phyloP scores from a whole-genome alignment of 2,329 filamentous ascomycete species.

The Dactylellina sp. region DNA sequence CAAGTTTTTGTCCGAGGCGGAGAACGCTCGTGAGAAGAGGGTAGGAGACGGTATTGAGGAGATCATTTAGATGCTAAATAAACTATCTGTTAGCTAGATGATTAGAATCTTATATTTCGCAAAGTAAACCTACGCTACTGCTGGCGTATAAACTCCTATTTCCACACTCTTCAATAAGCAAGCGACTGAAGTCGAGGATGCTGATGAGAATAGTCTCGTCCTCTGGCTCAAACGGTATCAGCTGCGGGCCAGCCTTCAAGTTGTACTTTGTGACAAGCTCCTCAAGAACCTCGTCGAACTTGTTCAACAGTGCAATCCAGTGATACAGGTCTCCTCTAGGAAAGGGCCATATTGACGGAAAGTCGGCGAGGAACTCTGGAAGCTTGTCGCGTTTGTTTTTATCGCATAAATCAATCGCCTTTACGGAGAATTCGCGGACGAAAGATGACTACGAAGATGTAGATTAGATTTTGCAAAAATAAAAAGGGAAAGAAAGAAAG shows the following conservation, averaged over 20 bases:
- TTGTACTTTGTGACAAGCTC: slow-evolving; percentile 83
- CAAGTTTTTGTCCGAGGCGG: slow-evolving; percentile 83
- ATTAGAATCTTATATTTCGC: too few species aligned
- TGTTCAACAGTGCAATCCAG: slow-evolving; percentile 94
- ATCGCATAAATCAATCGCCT: slow-evolving; percentile 66
- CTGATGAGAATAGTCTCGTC: slow-evolving; percentile 83
- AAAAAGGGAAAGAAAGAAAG: slow-evolving; percentile 57
- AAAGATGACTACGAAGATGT: slow-evolving; percentile 77
- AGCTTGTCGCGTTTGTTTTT: slow-evolving; percentile 70
- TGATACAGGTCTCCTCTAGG: slow-evolving; percentile 96
- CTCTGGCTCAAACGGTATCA: slow-evolving; percentile 74
- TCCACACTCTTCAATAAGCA: slow-evolving; percentile 92
- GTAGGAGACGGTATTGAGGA: slow-evolving; percentile 87
- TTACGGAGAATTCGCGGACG: slow-evolving; percentile 81
- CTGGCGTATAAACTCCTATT: slow-evolving; percentile 97
- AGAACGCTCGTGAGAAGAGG: slow-evolving; percentile 81
- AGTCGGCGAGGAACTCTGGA: slow-evolving; percentile 79
- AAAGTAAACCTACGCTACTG: slow-evolving; percentile 70
- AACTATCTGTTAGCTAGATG: slow-evolving; percentile 36
- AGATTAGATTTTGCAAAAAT: slow-evolving; percentile 57
- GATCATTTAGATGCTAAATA: slow-evolving; percentile 77
- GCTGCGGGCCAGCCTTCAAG: slow-evolving; percentile 83
- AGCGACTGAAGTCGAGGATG: slow-evolving; percentile 84
- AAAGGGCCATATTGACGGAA: slow-evolving; percentile 92
- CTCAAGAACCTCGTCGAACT: slow-evolving; percentile 90